phyloP scores from a whole-genome alignment of 306 rosid species.

The Crotalaria pallida region DNA sequence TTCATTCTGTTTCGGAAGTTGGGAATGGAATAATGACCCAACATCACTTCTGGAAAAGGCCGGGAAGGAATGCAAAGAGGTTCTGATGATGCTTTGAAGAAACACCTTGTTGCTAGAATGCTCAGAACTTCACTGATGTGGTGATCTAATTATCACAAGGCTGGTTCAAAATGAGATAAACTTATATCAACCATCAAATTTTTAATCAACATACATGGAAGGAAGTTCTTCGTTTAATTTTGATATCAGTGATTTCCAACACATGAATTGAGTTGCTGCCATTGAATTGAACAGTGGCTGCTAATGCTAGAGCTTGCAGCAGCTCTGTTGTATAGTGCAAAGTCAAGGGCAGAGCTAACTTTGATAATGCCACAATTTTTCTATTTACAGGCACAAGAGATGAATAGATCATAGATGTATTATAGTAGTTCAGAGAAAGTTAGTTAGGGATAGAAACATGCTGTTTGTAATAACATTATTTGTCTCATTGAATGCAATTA shows the following conservation, averaged over 20 bases:
- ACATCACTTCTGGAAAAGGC: constrained; percentile 21
- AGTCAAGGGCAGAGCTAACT: constrained; percentile 23
- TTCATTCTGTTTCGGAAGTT: constrained; percentile 14
- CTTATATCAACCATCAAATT: background rate
- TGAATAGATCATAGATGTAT: constrained; percentile 3
- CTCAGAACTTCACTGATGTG: background rate
- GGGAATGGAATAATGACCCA: constrained; percentile 18
- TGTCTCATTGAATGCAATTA: background rate
- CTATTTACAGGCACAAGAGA: background rate
- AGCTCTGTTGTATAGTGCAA: constrained; percentile 26
- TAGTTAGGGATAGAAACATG: background rate
- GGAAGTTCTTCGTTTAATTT: constrained; percentile 25
- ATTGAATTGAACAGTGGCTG: constrained; percentile 5
- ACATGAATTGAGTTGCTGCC: constrained; percentile 21
- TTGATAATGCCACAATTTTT: background rate
- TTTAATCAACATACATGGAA: background rate
- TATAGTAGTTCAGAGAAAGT: background rate
- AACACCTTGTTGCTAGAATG: constrained; percentile 6
- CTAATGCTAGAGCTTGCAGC: constrained; percentile 13
- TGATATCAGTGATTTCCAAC: constrained; percentile 7
- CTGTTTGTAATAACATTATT: constrained; percentile 9
- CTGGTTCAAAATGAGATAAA: background rate
- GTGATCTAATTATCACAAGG: background rate
- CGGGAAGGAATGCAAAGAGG: background rate
- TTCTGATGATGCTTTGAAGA: constrained; percentile 6